Base-by-base conservation (phyloP, 208 protist species). In the Leishmania aethiopica region DNA sequence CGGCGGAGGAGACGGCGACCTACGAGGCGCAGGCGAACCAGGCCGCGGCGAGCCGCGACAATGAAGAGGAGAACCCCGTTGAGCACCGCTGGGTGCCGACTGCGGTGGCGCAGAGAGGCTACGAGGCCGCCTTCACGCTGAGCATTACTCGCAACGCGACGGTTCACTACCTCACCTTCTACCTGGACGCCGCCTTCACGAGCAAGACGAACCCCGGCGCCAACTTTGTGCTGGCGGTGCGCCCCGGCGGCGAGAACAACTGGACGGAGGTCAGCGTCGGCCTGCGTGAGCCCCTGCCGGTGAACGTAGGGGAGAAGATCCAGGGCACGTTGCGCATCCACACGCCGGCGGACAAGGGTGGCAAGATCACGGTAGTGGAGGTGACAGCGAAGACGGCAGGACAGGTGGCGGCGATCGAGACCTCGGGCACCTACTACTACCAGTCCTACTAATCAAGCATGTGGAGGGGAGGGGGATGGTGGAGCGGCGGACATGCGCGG, bases 121-220 rank as follows among this genome's bases (percentile, higher is more conserved):
- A 91, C 80, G 78, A 87, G 11, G 92, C 89, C 13, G 49, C 86
- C 64, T 97, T 96, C 70, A 88, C 69, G 35, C 74, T 97, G 25
- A 70, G 70, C 70, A 90, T 88, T 47, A 90, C 87, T 6, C 82
- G 86, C 66, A 73, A 91, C 76, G 76, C 89, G n/a, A 96, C 93
- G 45, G 83, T 97, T 45, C 91, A 97, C 88, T 97, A 91, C 86
- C 86, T 97, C 62, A 97, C 92, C 73, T 95, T 97, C 67, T 97
- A 91, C 83, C 85, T 96, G 28, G 92, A 96, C 81, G 91, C 92
- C 60, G 86, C 84, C 60, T 97, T 96, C 84, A 91, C 89, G 40
- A 96, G 90, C 78, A 87, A 81, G 77, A 84, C 84, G 32, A 89
- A 96, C 82, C 84, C 89, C 1, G 95, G 93, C 28, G 90, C 92